Base-by-base conservation (phyloP, 805 yeast genomes). In the Metschnikowia similis region DNA sequence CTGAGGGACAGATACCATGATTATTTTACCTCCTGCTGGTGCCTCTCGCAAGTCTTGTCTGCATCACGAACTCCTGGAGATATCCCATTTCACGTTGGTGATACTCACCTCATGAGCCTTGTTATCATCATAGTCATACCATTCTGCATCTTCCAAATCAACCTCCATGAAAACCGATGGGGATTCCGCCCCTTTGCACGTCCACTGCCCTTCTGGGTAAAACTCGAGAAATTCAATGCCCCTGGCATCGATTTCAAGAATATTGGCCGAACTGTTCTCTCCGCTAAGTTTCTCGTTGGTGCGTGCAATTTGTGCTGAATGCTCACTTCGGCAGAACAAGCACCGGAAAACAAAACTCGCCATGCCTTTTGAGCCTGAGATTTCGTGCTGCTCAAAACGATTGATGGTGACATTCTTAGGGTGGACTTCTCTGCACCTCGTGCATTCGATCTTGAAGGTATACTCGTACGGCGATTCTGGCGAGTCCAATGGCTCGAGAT, bases 81-180 rank as follows among this genome's bases (percentile, higher is more conserved):
- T 73, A 8, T 76, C 79, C 85, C 94, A 91, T 40, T 67, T 62
- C n/a, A 83, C 73, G 2, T 88, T 91, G 1, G 87, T 82, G 13
- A 94, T 78, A 21, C 91, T 81, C 16, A 90, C 97, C 66, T 92
- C 97, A 39, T 73, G 80, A 10, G 82, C 80, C 7, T 86, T 84
- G 56, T 83, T 80, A 49, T 94, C 98, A 65, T 94, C 98, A 63
- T 91, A 94, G 60, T 94, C 99, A 63, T 84, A 94, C 91, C 96
- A 91, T 63, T 94, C 98, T 47, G 81, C 83, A 27, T 88, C 96
- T 35, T 75, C 79, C 29, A 90, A 70, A 49, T 86, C 94, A 27
- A 89, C 78, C 29, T 86, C 88, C 6, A 62, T 61, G 60, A 87
- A 88, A 47, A 63, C 66, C 8, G 85, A 73, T 10, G 69, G 66